Base-by-base conservation (phyloP, 176 grass and related monocot species). In the Poa annua region DNA sequence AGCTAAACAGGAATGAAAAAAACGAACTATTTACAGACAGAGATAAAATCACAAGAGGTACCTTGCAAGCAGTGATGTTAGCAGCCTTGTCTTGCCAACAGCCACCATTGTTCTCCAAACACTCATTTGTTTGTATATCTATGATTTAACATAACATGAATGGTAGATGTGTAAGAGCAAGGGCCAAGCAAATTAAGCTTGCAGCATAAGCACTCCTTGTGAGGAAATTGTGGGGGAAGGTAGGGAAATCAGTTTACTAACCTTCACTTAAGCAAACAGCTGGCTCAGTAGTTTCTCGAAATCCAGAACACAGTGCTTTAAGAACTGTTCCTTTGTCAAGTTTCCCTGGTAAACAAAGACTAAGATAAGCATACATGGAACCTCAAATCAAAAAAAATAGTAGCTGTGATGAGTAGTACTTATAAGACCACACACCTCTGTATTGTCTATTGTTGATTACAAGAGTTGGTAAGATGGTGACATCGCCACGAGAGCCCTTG, bases 111-210 rank as follows among this genome's bases (percentile, higher is more conserved):
- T 99, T 99, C 44, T 99, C 93, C 75, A 93, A 82, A 56, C 96
- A 99, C 85, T 99, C 96, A 34, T 99, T 96, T 83, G 96, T 99
- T 90, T 99, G 90, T 86, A 99, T 95, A 16, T 86, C 96, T 99
- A 80, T 47, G 35, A 50, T 59, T 80, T 44, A 19, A 59, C 75
- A 59, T 57, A 74, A 38, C 41, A 75, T 51, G 53, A 24, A 78
- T 42, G 38, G 14, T 12, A 26, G 11, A 56, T 65, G 13, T 38
- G 49, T 64, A 73, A 61, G n/a, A 76, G 54, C 14, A 32, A 75
- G 21, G 57, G 24, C 33, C 57, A 91, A 61, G 8, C 33, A 81
- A 71, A 54, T 48, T 26, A 71, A 26, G 14, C 48, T 54, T 80
- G 53, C 4, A 53, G 77, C n/a, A 24, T 19, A 62, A 54, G 48